Percentiles rank a stretch among this genome's conserved stretches.
Evolutionary conservation across 352 stramenopile species (phyloP).

Genomic region (Globisporangium splendens): DNA sequence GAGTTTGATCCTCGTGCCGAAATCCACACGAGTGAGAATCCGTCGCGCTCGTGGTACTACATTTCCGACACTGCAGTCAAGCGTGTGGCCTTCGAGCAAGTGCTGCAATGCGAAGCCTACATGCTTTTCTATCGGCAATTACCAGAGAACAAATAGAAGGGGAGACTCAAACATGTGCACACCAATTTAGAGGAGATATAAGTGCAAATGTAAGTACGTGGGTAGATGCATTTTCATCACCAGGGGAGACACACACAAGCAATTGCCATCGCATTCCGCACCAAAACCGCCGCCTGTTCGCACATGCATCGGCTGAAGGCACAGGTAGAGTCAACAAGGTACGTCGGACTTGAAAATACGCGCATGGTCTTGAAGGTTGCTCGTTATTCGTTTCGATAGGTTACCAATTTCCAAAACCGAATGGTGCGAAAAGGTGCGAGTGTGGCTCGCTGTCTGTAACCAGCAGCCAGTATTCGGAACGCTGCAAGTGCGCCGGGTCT

Average conservation of each 20-base stretch:
- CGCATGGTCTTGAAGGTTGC: too few relatives aligned
- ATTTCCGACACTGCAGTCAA: constrained; percentile 68
- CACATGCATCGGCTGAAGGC: neutral
- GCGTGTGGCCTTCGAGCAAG: constrained; percentile 52
- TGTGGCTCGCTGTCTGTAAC: neutral
- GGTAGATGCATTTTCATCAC: neutral
- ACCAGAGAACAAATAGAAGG: constrained; percentile 3
- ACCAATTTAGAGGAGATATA: neutral
- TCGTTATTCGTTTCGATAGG: neutral
- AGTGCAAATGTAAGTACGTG: constrained; percentile 1
- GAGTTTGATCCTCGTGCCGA: constrained; percentile 22
- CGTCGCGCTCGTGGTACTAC: constrained; percentile 53
- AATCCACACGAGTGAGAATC: constrained; percentile 20
- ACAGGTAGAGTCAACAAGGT: neutral
- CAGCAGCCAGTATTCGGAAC: neutral
- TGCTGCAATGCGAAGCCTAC: constrained; percentile 74
- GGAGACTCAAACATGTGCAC: neutral
- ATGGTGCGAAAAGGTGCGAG: neutral
- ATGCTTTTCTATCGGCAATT: constrained; percentile 73
- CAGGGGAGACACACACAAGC: too few relatives aligned
- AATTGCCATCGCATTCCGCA: neutral
- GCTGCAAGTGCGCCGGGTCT: neutral
- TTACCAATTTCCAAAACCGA: neutral
- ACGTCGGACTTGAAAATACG: too few relatives aligned
- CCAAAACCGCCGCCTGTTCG: neutral